Evolutionary conservation across 805 yeast genomes (phyloP).

Genomic region (Myxozyma kluyveri): DNA sequence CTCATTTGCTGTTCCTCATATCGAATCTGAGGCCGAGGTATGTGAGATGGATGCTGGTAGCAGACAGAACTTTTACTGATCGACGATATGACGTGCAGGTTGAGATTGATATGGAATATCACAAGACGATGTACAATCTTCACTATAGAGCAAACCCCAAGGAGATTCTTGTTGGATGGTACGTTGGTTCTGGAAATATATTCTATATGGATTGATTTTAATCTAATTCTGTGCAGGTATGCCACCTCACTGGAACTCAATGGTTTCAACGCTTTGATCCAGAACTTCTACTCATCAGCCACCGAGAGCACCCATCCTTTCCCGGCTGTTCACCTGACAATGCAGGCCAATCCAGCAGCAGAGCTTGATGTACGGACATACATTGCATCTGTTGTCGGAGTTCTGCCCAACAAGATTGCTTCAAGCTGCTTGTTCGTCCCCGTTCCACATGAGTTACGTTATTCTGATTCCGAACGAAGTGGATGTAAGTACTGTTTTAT

Average conservation of each 20-base stretch:
- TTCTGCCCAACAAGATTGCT: slow-evolving; percentile 36
- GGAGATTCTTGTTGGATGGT: slow-evolving; percentile 82
- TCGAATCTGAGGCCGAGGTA: slow-evolving; percentile 64
- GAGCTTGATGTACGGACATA: slow-evolving; percentile 65
- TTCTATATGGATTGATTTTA: background rate
- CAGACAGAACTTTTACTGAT: background rate
- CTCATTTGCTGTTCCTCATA: slow-evolving; percentile 78
- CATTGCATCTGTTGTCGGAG: slow-evolving; percentile 73
- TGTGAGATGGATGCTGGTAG: background rate
- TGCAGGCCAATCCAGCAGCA: slow-evolving; percentile 54
- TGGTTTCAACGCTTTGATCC: slow-evolving; percentile 70
- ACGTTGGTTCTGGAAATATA: slow-evolving; percentile 41
- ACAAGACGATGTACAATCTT: slow-evolving; percentile 65
- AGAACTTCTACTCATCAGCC: slow-evolving; percentile 72
- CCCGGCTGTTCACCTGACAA: slow-evolving; percentile 76
- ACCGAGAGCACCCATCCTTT: slow-evolving; percentile 65
- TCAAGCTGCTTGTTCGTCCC: slow-evolving; percentile 69
- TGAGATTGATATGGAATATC: slow-evolving; percentile 72
- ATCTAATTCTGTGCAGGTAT: slow-evolving; percentile 16
- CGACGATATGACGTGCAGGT: slow-evolving; percentile 37
- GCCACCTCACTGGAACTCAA: slow-evolving; percentile 57
- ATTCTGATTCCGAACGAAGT: slow-evolving; percentile 58
- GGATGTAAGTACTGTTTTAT: slow-evolving; percentile 47
- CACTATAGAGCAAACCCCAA: slow-evolving; percentile 77
- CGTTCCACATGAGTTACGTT: slow-evolving; percentile 61